phyloP scores from a whole-genome alignment of 305 asterid species.

The Rubia peregrina region DNA sequence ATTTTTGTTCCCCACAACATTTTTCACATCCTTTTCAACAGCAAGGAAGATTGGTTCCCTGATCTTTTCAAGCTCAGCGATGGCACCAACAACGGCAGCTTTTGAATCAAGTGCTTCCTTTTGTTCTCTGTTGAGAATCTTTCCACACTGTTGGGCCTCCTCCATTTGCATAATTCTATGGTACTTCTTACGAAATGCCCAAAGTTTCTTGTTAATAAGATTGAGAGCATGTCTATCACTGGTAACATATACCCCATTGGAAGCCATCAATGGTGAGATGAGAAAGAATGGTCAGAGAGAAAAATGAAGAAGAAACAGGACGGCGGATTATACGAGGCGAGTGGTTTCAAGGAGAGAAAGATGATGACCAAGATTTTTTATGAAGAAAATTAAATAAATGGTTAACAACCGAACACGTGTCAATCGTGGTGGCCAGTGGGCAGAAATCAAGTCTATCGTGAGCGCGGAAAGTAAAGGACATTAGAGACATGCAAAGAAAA shows the following conservation, averaged over 20 bases:
- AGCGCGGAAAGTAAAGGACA: no score
- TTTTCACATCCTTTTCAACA: constrained; percentile 28
- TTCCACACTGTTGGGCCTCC: constrained; percentile 47
- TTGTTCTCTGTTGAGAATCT: constrained; percentile 65
- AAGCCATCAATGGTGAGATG: constrained; percentile 27
- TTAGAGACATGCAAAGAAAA: background rate
- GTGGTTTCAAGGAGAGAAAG: background rate
- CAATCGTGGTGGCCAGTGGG: background rate
- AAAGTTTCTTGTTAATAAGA: constrained; percentile 64
- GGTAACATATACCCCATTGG: constrained; percentile 27
- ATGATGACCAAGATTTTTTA: background rate
- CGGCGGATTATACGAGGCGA: background rate
- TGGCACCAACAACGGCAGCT: constrained; percentile 37
- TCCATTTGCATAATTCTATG: constrained; percentile 67
- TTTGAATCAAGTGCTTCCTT: constrained; percentile 55
- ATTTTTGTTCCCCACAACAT: constrained; percentile 6
- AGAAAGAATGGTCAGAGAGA: background rate
- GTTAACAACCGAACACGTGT: background rate
- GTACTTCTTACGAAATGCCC: constrained; percentile 57
- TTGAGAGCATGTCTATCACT: constrained; percentile 51
- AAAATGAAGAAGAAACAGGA: background rate
- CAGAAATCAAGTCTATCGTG: no score
- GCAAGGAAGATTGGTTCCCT: constrained; percentile 51
- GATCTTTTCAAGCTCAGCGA: constrained; percentile 68
- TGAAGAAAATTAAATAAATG: no score